These are phyloP conservation scores for Bimuria novae-zelandiae DNA, from an alignment of 2,329 filamentous ascomycete genomes.

Conservation along the genomic window DNA sequence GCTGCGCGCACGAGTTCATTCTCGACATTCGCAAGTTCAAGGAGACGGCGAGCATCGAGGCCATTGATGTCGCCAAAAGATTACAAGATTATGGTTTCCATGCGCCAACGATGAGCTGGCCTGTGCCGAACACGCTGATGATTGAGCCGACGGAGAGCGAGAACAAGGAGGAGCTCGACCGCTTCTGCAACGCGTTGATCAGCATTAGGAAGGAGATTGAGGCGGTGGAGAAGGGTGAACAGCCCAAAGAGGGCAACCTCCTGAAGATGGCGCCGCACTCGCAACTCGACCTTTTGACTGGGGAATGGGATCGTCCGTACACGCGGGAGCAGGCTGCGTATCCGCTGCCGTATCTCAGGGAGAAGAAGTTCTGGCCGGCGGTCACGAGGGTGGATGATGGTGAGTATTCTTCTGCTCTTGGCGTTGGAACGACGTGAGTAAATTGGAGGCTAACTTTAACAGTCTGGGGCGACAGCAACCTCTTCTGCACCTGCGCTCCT, in stretches of 20 bases:
- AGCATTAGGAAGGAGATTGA: slow-evolving; percentile 84
- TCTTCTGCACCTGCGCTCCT: slow-evolving; percentile 93
- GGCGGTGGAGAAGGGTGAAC: slow-evolving; percentile 77
- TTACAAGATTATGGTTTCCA: slow-evolving; percentile 98
- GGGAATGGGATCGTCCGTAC: slow-evolving; percentile 84
- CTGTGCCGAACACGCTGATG: slow-evolving; percentile 94
- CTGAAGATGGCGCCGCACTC: slow-evolving; percentile 89
- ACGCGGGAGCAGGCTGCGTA: slow-evolving; percentile 83
- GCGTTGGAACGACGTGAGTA: background rate
- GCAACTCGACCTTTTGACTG: slow-evolving; percentile 74
- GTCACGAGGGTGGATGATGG: slow-evolving; percentile 87
- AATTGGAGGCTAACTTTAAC: slow-evolving; percentile 26
- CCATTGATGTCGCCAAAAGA: slow-evolving; percentile 93
- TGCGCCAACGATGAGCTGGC: slow-evolving; percentile 96
- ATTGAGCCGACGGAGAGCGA: slow-evolving; percentile 97
- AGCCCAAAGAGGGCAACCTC: slow-evolving; percentile 77
- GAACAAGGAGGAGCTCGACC: slow-evolving; percentile 87
- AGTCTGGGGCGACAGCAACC: slow-evolving; percentile 89
- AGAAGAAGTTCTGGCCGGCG: slow-evolving; percentile 98
- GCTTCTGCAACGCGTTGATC: slow-evolving; percentile 89
- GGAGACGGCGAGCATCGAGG: slow-evolving; percentile 81
- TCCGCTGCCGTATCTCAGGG: slow-evolving; percentile 76
- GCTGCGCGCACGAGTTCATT: slow-evolving; percentile 97
- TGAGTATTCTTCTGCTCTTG: slow-evolving; percentile 54
- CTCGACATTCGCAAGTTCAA: slow-evolving; percentile 86